Base-by-base conservation (phyloP, 345 rosid species). In the Boechera retrofracta region DNA sequence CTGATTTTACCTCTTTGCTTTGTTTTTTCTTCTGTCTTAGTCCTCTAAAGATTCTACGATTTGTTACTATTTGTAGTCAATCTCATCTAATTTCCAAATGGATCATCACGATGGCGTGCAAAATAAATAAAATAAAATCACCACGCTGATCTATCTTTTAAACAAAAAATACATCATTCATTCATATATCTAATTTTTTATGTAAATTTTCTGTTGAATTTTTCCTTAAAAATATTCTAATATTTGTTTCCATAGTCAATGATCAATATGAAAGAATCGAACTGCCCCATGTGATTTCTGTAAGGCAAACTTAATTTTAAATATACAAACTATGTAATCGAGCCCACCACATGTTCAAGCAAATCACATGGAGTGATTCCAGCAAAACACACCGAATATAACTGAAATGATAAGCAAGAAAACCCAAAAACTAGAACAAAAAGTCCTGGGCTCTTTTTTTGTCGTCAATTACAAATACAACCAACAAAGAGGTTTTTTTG, bases 321-420 rank as follows among this genome's bases (percentile, higher is more conserved):
- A 15, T 47, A 16, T 5, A 32, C 2, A 52, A 51, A 68, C 26
- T 41, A 28, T 36, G 9, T 60, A 51, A 15, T 12, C 28, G 55
- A 60, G 31, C 69, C 56, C 74, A n/a, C n/a, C n/a, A 71, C 69
- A 53, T 6, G 57, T 61, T 32, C 15, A 69, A 13, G 52, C 44
- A 39, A 39, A 58, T 48, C 74, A 76, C 53, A 60, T 61, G 74
- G 62, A 61, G 6, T 76, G 38, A 53, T 76, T 68, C 69, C 69
- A 76, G 63, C 62, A 18, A 61, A 60, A 48, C n/a, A 32, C 64
- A 16, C 7, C 38, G 5, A 77, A 33, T 35, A 44, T 33, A 28
- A 9, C 26, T 24, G 24, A 70, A 44, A 64, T 2, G 8, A 2
- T 21, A 29, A 38, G 67, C 52, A 68, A 38, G 15, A 53, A 68